Conservation (phyloP, 2,329 filamentous ascomycete genomes). For the Chaetomium globosum region DNA sequence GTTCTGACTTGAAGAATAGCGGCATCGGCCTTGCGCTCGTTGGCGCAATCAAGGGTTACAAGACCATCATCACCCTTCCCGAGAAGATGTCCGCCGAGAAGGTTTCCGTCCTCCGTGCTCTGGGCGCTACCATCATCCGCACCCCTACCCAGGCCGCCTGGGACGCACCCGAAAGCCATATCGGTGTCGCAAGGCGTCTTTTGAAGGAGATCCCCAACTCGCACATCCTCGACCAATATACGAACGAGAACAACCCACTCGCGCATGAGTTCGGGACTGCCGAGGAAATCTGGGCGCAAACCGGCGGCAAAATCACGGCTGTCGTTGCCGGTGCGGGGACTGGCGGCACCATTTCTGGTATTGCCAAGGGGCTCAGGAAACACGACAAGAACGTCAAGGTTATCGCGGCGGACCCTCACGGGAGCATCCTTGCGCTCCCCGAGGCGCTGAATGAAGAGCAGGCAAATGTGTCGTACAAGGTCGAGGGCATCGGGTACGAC, state of each 20-base stretch:
- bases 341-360: slow-evolving; percentile 89
- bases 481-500: slow-evolving; percentile 98
- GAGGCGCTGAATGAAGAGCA: slow-evolving; percentile 76
- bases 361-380: slow-evolving; percentile 82
- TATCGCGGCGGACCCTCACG: slow-evolving; percentile 88
- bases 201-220: slow-evolving; percentile 96
- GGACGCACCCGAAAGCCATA: slow-evolving; percentile 94
- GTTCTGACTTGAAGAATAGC: slow-evolving; percentile 43
- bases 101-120: slow-evolving; percentile 87
- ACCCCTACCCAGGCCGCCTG: slow-evolving; percentile 95
- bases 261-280: slow-evolving; percentile 94
- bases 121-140: slow-evolving; percentile 95
- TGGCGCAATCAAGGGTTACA: slow-evolving; percentile 94
- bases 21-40: slow-evolving; percentile 95
- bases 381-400: slow-evolving; percentile 85
- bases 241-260: slow-evolving; percentile 85
- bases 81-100: slow-evolving; percentile 99
- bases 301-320: slow-evolving; percentile 76
- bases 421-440: slow-evolving; percentile 86
- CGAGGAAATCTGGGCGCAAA: slow-evolving; percentile 95
- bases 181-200: slow-evolving; percentile 85
- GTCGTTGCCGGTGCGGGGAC: slow-evolving; percentile 92
- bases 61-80: slow-evolving; percentile 96
- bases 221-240: slow-evolving; percentile 96
- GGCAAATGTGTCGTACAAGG: slow-evolving; percentile 87